Base-by-base conservation (phyloP, 495 filamentous ascomycete species). In the Xylaria longipes region DNA sequence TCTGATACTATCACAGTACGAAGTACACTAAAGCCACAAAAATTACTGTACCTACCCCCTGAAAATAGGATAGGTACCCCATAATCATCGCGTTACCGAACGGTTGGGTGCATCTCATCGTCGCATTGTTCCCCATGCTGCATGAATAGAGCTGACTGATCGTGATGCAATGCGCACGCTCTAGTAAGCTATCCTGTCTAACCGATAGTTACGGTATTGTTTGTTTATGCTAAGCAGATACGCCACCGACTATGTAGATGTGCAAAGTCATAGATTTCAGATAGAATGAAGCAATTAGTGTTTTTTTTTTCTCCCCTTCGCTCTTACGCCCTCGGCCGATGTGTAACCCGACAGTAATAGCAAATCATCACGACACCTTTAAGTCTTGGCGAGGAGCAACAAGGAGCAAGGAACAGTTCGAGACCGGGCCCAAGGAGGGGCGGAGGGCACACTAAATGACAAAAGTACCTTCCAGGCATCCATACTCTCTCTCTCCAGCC, bases 61-160 rank as follows among this genome's bases (percentile, higher is more conserved):
- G 57, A 11, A 60, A 37, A 43, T 63, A 63, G 60, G 37, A 43
- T 63, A 63, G 60, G 37, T 25, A 63, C 37, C 60, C 35, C 22
- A 43, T 43, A 37, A 60, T 60, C 31, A 60, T 60, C 33, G 46
- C 48, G 65, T 33, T 67, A 67, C 65, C 65, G 14, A 54, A 12
- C 25, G 33, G 65, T 41, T 67, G 65, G 65, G 25, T 31, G 45
- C 61, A 39, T 4, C 35, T 39, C 9, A 12, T 6, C 39, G 25
- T 64, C 15, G 41, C 61, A 45, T 64, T 11, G 5, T 27, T 52
- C 9, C 48, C 46, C 46, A 50, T 33, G 27, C 5, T 54, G 6
- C 22, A 54, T 54, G 15, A n/a, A 15, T 3, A 12, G 31, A 22
- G 29, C 22, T 22, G 17, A 7, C 29, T 35, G 17, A 35, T 33